phyloP scores from a whole-genome alignment of 1,284 basidiomycete genomes.

The Boletus albobrunnescens region DNA sequence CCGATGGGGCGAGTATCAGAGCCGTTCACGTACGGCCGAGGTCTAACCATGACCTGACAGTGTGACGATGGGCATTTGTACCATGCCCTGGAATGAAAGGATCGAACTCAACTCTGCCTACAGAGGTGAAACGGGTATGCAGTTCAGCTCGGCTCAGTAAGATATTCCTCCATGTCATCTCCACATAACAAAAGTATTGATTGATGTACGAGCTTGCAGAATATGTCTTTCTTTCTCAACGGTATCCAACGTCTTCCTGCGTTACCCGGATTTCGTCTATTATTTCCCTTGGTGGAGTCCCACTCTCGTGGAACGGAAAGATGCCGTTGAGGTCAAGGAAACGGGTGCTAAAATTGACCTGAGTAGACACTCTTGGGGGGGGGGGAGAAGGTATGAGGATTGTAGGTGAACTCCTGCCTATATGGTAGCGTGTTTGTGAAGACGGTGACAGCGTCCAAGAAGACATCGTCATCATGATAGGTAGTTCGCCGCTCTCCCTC shows the following conservation, averaged over 20 bases:
- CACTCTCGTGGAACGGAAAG: conserved; percentile 45
- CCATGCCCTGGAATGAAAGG: conserved; percentile 64
- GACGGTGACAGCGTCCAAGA: conserved; percentile 52
- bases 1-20: conserved; percentile 58
- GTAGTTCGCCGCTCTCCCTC: conserved; percentile 28
- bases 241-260: conserved; percentile 57
- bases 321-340: conserved; percentile 51
- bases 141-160: too few species aligned
- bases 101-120: conserved; percentile 62
- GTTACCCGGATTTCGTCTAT: conserved; percentile 40
- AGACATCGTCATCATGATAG: conserved; percentile 72
- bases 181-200: conserved; percentile 51
- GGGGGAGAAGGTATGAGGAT: conserved; percentile 57
- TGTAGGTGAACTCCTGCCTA: conserved; percentile 34
- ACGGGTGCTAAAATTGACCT: conserved; percentile 50
- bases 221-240: conserved; percentile 54
- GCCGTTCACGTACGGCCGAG: too few species aligned
- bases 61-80: conserved; percentile 65
- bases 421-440: conserved; percentile 8
- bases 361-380: conserved; percentile 32
- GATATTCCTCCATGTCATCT: neutral
- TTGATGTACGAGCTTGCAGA: conserved; percentile 62
- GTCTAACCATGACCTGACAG: conserved; percentile 59
- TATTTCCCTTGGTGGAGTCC: conserved; percentile 34
- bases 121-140: conserved; percentile 49